Base-by-base conservation (phyloP, 371 early-diverging fungal species). In the Rhizopus delemar region DNA sequence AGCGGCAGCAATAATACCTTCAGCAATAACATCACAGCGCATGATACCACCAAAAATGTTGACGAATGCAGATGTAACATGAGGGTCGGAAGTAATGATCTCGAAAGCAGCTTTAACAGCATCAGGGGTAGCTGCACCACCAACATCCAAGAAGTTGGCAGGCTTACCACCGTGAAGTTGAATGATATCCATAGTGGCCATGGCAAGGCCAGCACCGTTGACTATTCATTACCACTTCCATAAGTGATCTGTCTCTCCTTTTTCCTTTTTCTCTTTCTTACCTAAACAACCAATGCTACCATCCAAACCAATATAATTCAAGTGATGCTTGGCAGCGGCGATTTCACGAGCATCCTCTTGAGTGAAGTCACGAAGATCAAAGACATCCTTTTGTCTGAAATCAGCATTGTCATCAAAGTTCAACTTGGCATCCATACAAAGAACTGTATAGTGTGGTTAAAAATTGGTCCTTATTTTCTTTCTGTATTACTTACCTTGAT, bases 31-130 rank as follows among this genome's bases (percentile, higher is more conserved):
- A 78, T 97, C 97, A 81, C 98, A 99, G 64, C 96, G 90, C 97
- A 97, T 97, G 71, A 98, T 99, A 66, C 98, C 99, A 66, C 99
- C 98, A 71, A 99, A 99, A 70, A 99, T 99, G 86, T 99, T 99
- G 75, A 97, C 97, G 63, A 99, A 91, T 65, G 97, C 96, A 57
- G 97, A 94, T 15, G 93, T 88, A 31, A 84, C 93, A 39, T 84
- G 86, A 32, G 96, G 92, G 68, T 99, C 99, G 35, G 94, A 91
- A 66, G 91, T 88, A 73, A 99, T 96, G 66, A 99, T 96, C 83
- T 97, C 96, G 84, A 99, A 97, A 41, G 99, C 99, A 74, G 96
- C 97, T 56, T 93, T 93, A 65, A 99, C 96, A 81, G 95, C 94
- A 64, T 95, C 88, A 57, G 94, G 91, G 36, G 93, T 93, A 62